These are phyloP conservation scores for fission yeast (Schizosaccharomyces pombe) DNA, from an alignment of 805 yeast genomes.

Conservation along the genomic window DNA sequence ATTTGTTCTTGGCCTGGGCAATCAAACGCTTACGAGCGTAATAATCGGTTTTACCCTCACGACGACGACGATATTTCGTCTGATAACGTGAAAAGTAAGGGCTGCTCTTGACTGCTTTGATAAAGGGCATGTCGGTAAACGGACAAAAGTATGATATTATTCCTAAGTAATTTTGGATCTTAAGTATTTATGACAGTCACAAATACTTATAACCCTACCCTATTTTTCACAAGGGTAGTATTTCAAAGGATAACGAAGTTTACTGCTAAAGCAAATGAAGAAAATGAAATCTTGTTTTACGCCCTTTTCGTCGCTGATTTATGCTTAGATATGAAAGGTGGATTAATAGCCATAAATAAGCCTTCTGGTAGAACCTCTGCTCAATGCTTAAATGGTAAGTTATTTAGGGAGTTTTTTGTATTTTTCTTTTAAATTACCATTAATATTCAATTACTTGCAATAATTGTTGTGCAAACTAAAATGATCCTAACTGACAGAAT, in stretches of 20 bases:
- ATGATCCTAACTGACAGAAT: background rate
- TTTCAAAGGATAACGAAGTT: background rate
- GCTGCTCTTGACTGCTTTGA: conserved; percentile 36
- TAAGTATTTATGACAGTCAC: background rate
- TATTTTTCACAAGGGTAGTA: background rate
- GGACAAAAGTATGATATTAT: background rate
- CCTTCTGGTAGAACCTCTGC: conserved; percentile 2
- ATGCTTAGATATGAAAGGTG: conserved; percentile 1
- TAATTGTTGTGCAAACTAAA: background rate
- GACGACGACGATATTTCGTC: conserved; percentile 99
- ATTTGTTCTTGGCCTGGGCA: conserved; percentile 99
- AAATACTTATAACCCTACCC: background rate
- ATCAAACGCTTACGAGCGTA: conserved; percentile 99
- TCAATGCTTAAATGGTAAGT: background rate
- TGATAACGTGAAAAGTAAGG: conserved; percentile 98
- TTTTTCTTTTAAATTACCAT: background rate
- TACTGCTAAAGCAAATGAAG: background rate
- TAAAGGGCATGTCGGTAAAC: background rate
- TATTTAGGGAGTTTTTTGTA: background rate
- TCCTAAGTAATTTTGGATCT: background rate
- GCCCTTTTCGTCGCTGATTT: background rate
- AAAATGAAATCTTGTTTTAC: background rate
- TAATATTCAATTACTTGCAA: background rate
- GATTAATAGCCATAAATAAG: background rate
- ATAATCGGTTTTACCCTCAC: conserved; percentile 99